These are phyloP conservation scores for Epichloe hybrida DNA, from an alignment of 2,329 filamentous ascomycete species.

Conservation along the genomic window DNA sequence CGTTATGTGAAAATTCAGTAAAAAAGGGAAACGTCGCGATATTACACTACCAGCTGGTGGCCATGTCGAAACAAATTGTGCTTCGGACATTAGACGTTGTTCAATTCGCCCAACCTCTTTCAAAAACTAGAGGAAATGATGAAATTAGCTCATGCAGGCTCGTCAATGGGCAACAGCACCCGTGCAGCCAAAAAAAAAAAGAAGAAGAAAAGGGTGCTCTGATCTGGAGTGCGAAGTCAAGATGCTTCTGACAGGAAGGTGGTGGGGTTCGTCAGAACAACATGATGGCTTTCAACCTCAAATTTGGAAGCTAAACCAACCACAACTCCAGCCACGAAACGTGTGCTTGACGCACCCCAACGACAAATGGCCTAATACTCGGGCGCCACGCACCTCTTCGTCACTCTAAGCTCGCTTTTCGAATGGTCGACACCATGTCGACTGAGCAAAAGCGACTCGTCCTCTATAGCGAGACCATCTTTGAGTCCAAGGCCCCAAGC, in stretches of 20 bases:
- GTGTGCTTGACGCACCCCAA: background rate
- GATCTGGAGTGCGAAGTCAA: background rate
- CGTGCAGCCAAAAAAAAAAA: background rate
- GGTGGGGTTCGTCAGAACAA: background rate
- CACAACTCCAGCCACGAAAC: background rate
- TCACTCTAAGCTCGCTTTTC: background rate
- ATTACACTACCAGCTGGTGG: background rate
- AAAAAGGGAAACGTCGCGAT: background rate
- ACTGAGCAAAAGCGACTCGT: constrained; percentile 22
- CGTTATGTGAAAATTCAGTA: background rate
- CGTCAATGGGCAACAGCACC: background rate
- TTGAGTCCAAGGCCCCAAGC: constrained; percentile 40
- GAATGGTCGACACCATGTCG: constrained; percentile 11
- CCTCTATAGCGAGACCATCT: constrained; percentile 42
- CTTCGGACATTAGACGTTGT: background rate
- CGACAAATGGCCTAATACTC: background rate
- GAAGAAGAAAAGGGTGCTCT: background rate
- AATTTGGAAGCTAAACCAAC: background rate
- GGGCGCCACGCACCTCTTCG: background rate
- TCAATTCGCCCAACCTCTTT: background rate
- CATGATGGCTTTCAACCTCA: background rate
- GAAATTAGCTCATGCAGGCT: background rate
- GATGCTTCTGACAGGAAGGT: background rate
- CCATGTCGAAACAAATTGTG: background rate
- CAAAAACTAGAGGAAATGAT: no score